Evolutionary conservation across 805 yeast species (phyloP).

Genomic region (Candida qinlingensis): DNA sequence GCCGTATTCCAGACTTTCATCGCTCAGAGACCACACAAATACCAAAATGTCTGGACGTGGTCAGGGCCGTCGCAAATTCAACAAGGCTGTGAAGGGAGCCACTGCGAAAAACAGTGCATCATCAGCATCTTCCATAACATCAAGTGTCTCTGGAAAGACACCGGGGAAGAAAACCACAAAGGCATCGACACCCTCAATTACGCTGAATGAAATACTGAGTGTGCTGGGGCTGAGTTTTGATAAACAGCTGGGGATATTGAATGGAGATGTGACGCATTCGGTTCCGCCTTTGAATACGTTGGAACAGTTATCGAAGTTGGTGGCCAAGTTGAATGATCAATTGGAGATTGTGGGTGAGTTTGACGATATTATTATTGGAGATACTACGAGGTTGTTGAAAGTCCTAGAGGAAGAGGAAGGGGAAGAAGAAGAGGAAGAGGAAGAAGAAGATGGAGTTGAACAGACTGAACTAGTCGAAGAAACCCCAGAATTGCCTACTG

Average conservation of each 20-base stretch:
- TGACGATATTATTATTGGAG: constrained; percentile 20
- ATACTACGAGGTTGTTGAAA: constrained; percentile 7
- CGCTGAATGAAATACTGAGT: constrained; percentile 45
- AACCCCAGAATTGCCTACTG: too few relatives aligned
- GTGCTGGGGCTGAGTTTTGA: constrained; percentile 53
- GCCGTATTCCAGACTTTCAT: too few relatives aligned
- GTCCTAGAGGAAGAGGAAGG: not conserved
- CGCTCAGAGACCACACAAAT: too few relatives aligned
- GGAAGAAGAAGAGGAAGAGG: constrained; percentile 4
- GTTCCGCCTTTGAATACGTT: constrained; percentile 26
- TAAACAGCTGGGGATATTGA: constrained; percentile 51
- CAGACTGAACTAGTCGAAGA: constrained; percentile 34
- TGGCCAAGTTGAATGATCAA: constrained; percentile 38
- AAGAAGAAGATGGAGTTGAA: constrained; percentile 31
- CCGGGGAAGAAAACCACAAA: constrained; percentile 25
- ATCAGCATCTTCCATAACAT: not conserved
- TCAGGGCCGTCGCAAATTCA: constrained; percentile 6
- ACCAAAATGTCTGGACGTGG: constrained; percentile 3
- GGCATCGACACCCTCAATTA: constrained; percentile 33
- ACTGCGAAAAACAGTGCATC: not conserved
- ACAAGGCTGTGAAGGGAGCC: not conserved
- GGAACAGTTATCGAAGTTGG: constrained; percentile 27
- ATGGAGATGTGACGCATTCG: constrained; percentile 49
- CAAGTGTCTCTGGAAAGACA: constrained; percentile 16
- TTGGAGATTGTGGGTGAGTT: constrained; percentile 27